phyloP scores from a whole-genome alignment of 1,284 basidiomycete species.

The Papiliotrema flavescens region DNA sequence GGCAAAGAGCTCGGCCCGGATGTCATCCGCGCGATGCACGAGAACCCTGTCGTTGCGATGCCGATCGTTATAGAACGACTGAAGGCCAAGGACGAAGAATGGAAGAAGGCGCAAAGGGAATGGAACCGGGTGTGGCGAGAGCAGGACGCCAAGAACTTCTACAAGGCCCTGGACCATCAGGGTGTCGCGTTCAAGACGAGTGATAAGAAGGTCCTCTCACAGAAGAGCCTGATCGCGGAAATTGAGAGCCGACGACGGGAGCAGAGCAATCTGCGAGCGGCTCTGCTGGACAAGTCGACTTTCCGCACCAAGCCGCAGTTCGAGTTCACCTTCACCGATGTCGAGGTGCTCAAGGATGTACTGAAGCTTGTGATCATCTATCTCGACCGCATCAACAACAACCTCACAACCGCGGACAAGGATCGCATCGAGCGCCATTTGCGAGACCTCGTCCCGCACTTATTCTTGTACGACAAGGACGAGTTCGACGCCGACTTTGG shows the following conservation, averaged over 20 bases:
- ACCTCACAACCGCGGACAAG: conserved; percentile 73
- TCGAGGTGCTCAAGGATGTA: conserved; percentile 76
- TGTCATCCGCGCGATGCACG: conserved; percentile 86
- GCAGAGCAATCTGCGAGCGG: conserved; percentile 69
- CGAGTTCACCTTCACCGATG: conserved; percentile 74
- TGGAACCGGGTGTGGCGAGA: conserved; percentile 98
- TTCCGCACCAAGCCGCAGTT: conserved; percentile 60
- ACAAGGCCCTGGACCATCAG: conserved; percentile 95
- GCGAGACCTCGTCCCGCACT: conserved; percentile 74
- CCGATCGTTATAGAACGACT: conserved; percentile 88
- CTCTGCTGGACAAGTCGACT: conserved; percentile 59
- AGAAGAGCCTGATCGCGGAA: conserved; percentile 83
- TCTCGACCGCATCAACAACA: conserved; percentile 75
- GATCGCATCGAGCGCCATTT: conserved; percentile 81
- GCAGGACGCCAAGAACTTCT: conserved; percentile 94
- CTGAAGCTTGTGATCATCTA: conserved; percentile 87
- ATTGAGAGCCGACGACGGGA: conserved; percentile 75
- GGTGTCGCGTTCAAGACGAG: conserved; percentile 90
- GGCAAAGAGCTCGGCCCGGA: conserved; percentile 73
- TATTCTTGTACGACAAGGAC: conserved; percentile 70
- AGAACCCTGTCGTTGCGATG: conserved; percentile 83
- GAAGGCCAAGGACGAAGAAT: conserved; percentile 95
- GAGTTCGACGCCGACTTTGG: conserved; percentile 75
- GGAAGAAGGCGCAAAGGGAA: conserved; percentile 89
- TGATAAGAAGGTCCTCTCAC: conserved; percentile 93